Evolutionary conservation across 2,329 filamentous ascomycete species (phyloP).

Genomic region (Colletotrichum cordylinicola): DNA sequence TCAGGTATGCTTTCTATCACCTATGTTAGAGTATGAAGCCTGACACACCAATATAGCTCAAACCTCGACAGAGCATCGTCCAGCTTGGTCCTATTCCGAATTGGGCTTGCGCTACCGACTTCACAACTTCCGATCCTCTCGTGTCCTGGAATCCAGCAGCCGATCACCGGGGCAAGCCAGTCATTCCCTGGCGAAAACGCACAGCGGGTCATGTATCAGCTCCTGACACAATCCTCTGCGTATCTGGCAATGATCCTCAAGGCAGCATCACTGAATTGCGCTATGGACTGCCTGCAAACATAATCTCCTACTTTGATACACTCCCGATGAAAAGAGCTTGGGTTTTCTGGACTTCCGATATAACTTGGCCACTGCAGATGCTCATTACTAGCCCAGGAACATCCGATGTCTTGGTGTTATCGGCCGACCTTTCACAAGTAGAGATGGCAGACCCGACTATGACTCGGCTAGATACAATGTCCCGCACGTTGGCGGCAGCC

Average conservation of each 20-base stretch:
- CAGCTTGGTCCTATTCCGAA: constrained; percentile 60
- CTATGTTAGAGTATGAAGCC: background rate
- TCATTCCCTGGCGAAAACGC: constrained; percentile 10
- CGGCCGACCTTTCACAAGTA: constrained; percentile 51
- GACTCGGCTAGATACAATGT: constrained; percentile 56
- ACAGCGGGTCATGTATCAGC: background rate
- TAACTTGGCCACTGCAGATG: constrained; percentile 40
- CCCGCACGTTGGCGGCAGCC: constrained; percentile 55
- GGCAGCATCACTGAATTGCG: constrained; percentile 74
- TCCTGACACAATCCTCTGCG: constrained; percentile 66
- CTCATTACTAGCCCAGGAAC: constrained; percentile 56
- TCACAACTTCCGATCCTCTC: constrained; percentile 51
- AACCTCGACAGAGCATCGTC: constrained; percentile 27
- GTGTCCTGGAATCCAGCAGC: constrained; percentile 35
- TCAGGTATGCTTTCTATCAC: constrained; percentile 55
- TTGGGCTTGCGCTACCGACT: constrained; percentile 66
- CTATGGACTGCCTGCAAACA: constrained; percentile 72
- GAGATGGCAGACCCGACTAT: constrained; percentile 45
- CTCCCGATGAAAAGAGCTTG: constrained; percentile 58
- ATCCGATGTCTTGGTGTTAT: constrained; percentile 54
- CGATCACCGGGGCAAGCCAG: constrained; percentile 25
- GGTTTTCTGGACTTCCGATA: constrained; percentile 45
- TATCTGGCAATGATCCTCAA: constrained; percentile 66
- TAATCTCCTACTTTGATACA: constrained; percentile 63
- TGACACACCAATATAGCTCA: constrained; percentile 6